Evolutionary conservation across 1,284 basidiomycete species (phyloP), one percentile per base, ranked within the genome.

Genomic region (Microbotryum violaceum): DNA sequence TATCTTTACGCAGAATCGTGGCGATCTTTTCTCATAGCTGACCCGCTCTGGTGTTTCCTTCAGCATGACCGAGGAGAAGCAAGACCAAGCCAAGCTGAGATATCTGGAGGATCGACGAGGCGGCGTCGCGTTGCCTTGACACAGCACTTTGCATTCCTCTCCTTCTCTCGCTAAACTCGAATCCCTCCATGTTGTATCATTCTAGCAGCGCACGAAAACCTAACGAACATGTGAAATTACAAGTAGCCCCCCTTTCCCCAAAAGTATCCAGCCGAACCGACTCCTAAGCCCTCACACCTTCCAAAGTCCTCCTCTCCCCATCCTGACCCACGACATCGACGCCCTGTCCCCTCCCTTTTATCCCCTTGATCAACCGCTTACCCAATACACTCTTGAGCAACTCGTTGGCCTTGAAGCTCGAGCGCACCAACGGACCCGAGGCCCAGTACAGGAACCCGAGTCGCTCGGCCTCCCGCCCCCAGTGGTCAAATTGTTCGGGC

Each of bases 401-500:
- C 68, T 78, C 75, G 50, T 77, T 76, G 9, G 76, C 93, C 86
- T 97, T 97, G 78, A 98, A 99, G 72, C 89, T 92, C 73, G 91
- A 94, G 62, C 96, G 82, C 33, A 99, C 94, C 27, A 98, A 79
- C 9, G 96, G 96, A 0, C 96, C 96, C 73, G 89, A 91, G 3
- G 96, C 96, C 45, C 97, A 94, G 72, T 98, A 99, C 56, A 97
- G 74, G 82, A 99, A 99, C 46, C 94, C 93, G 81, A 97, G 85
- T 63, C 85, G 83, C 73, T 97, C 90, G 14, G 96, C 94, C 18
- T 88, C 79, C 70, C 83, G 78, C 75, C 89, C 91, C 94, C 94
- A 99, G 62, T 82, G 79, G 61, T 89, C 87, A 72, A 97, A 99
- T 75, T 97, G 93, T 3, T 84, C 83, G 0, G 96, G 96, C 65